Evolutionary conservation across 116 monocot genomes (phyloP).

Genomic region (Zostera marina): DNA sequence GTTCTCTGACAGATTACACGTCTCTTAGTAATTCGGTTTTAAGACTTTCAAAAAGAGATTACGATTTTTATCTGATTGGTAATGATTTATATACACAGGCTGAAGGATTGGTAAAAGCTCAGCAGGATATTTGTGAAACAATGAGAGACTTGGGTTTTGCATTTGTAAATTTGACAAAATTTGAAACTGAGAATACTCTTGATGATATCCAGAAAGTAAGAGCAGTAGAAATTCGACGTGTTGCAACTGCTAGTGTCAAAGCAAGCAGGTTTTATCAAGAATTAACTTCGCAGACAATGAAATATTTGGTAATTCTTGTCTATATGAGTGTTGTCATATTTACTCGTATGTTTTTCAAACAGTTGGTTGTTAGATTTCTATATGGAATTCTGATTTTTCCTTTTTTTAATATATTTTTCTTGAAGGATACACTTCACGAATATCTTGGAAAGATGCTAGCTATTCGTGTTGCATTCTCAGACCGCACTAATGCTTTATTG

Average conservation of each 20-base stretch:
- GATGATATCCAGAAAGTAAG: constrained; percentile 40
- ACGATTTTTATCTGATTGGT: neutral
- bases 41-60: no score
- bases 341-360: neutral
- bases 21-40: no score
- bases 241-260: constrained; percentile 80
- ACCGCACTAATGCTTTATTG: constrained; percentile 69
- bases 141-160: constrained; percentile 71
- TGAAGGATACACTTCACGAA: constrained; percentile 79
- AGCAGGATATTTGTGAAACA: constrained; percentile 72
- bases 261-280: constrained; percentile 67
- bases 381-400: neutral
- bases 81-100: constrained; percentile 25
- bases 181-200: constrained; percentile 61
- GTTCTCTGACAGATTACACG: no score
- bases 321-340: neutral
- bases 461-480: constrained; percentile 73
- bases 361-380: neutral
- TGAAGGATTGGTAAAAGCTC: constrained; percentile 69
- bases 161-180: constrained; percentile 72
- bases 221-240: constrained; percentile 32
- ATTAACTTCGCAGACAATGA: constrained; percentile 57
- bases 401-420: constrained; percentile 8
- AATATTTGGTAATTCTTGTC: constrained; percentile 44
- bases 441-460: constrained; percentile 82